These are phyloP conservation scores for Senecio squalidus DNA, from an alignment of 140 eudicot species.

Conservation along the genomic window DNA sequence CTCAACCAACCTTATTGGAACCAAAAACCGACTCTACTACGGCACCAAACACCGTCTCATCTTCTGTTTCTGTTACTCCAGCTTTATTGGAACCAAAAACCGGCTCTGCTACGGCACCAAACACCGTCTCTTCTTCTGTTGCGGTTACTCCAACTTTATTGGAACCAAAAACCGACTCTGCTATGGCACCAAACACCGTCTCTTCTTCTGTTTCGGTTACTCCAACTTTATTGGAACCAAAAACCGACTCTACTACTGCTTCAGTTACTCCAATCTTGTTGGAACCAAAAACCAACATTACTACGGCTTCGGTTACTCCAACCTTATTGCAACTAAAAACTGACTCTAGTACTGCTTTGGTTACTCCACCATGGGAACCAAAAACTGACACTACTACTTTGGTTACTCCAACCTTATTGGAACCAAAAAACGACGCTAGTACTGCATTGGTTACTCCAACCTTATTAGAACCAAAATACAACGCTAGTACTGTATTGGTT, in stretches of 20 bases:
- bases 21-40: background rate
- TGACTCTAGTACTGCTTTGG: background rate
- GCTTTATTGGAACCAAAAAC: background rate
- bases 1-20: background rate
- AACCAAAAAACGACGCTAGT: background rate
- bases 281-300: slow-evolving; percentile 18
- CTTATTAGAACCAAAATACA: background rate
- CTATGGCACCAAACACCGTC: slow-evolving; percentile 16
- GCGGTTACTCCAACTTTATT: background rate
- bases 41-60: no score
- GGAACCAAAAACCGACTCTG: background rate
- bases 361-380: background rate
- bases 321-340: slow-evolving; percentile 8
- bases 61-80: background rate
- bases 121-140: no score
- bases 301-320: background rate
- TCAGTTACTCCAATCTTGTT: background rate
- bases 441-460: background rate
- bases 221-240: background rate
- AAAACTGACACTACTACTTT: background rate
- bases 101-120: background rate
- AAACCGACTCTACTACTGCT: background rate
- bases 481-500: background rate
- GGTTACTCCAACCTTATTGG: background rate
- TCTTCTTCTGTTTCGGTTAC: background rate